phyloP scores from a whole-genome alignment of 2,329 filamentous ascomycete genomes.

The Pseudogymnoascus sp. region DNA sequence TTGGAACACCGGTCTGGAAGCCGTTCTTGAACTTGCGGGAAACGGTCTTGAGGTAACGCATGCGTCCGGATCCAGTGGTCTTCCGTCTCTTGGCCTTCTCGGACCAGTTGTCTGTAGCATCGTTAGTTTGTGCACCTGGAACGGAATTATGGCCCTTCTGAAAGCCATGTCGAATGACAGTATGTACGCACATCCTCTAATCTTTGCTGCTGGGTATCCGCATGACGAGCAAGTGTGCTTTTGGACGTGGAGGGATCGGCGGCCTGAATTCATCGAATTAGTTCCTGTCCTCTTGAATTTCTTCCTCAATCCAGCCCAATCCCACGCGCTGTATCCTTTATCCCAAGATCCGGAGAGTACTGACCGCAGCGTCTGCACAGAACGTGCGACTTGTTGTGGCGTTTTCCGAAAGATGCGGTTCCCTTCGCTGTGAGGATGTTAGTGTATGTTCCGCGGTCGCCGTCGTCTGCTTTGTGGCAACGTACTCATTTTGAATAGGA shows the following conservation, averaged over 20 bases:
- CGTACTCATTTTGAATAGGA: slow-evolving; percentile 29
- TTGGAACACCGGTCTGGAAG: slow-evolving; percentile 85
- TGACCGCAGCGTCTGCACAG: slow-evolving; percentile 30
- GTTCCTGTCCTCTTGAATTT: slow-evolving; percentile 2
- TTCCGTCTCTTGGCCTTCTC: slow-evolving; percentile 99
- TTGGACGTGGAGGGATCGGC: slow-evolving; percentile 97
- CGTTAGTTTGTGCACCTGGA: slow-evolving; percentile 9
- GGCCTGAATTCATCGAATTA: slow-evolving; percentile 46
- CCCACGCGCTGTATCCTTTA: not conserved
- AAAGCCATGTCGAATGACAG: slow-evolving; percentile 11
- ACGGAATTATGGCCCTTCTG: slow-evolving; percentile 29
- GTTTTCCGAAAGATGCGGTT: slow-evolving; percentile 26
- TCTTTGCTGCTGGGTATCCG: slow-evolving; percentile 96
- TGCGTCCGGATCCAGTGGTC: slow-evolving; percentile 94
- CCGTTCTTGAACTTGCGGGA: slow-evolving; percentile 94
- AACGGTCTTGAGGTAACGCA: slow-evolving; percentile 88
- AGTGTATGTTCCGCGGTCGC: slow-evolving; percentile 14
- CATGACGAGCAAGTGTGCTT: slow-evolving; percentile 95
- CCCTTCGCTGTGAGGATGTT: slow-evolving; percentile 25
- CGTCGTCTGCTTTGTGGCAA: slow-evolving; percentile 6
- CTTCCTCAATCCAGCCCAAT: slow-evolving; percentile 6
- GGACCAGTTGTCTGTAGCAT: slow-evolving; percentile 86
- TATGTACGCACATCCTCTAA: slow-evolving; percentile 83
- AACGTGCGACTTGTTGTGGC: slow-evolving; percentile 30
- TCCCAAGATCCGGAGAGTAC: slow-evolving; percentile 15